Evolutionary conservation across 208 protist species (phyloP).

Genomic region (Trypanosoma cruzi): DNA sequence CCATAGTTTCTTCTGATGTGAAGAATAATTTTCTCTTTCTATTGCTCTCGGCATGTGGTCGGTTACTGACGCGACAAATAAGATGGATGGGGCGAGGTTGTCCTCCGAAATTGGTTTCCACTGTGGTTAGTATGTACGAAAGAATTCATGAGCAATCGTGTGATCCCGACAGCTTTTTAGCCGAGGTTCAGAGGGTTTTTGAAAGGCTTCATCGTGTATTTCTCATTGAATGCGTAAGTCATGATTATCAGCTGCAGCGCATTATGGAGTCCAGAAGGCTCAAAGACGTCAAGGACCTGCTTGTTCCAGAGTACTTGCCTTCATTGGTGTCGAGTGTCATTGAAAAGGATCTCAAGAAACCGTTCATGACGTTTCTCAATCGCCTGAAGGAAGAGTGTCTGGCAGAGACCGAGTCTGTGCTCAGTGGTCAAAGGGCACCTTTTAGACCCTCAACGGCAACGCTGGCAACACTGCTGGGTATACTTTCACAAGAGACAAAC

Average conservation of each 20-base stretch:
- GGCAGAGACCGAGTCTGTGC: slow-evolving; percentile 52
- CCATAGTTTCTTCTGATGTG: slow-evolving; percentile 2
- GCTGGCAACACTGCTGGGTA: slow-evolving; percentile 57
- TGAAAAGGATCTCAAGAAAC: slow-evolving; percentile 76
- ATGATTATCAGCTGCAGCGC: slow-evolving; percentile 82
- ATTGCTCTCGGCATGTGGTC: slow-evolving; percentile 65
- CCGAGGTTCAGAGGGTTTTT: slow-evolving; percentile 61
- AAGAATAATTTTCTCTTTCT: slow-evolving; percentile 37
- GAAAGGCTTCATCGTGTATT: slow-evolving; percentile 61
- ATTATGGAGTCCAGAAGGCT: slow-evolving; percentile 68
- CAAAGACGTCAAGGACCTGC: slow-evolving; percentile 65
- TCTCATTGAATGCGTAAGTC: slow-evolving; percentile 76
- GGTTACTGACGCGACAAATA: slow-evolving; percentile 63
- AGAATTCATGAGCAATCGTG: slow-evolving; percentile 33
- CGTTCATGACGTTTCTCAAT: slow-evolving; percentile 82
- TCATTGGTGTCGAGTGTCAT: slow-evolving; percentile 67
- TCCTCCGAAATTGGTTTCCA: slow-evolving; percentile 48
- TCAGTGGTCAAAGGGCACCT: slow-evolving; percentile 23
- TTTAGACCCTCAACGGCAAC: slow-evolving; percentile 38
- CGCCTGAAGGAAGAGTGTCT: slow-evolving; percentile 75
- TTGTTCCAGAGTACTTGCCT: slow-evolving; percentile 58
- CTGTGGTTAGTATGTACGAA: slow-evolving; percentile 56
- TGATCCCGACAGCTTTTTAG: slow-evolving; percentile 21
- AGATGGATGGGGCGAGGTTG: slow-evolving; percentile 63
- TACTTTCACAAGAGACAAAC: slow-evolving; percentile 65